phyloP scores from a whole-genome alignment of 805 yeast genomes.

The Candida namnaoensis region DNA sequence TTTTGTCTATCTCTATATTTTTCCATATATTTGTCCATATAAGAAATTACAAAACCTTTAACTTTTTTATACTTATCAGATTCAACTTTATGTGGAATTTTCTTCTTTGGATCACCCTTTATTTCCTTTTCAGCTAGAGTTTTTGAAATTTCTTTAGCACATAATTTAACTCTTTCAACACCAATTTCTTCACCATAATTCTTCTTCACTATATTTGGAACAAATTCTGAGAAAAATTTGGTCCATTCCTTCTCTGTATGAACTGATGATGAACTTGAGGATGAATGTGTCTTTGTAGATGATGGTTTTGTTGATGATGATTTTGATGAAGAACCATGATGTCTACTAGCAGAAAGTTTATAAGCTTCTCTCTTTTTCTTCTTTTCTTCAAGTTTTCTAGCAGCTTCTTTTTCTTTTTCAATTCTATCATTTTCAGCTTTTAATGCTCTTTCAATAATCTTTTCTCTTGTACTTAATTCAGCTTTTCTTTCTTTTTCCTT shows the following conservation, averaged over 20 bases:
- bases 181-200: conserved; percentile 55
- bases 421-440: conserved; percentile 16
- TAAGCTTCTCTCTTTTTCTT: conserved; percentile 25
- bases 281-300: conserved; percentile 6
- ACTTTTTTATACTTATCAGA: conserved; percentile 64
- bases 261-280: neutral
- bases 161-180: conserved; percentile 62
- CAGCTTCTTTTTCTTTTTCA: conserved; percentile 15
- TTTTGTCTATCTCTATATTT: conserved; percentile 31
- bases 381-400: conserved; percentile 12
- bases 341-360: conserved; percentile 9
- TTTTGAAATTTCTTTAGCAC: conserved; percentile 73
- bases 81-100: conserved; percentile 48
- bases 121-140: conserved; percentile 60
- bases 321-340: too few relatives aligned
- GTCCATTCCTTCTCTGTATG: conserved; percentile 24
- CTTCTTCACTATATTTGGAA: conserved; percentile 71
- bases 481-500: conserved; percentile 18
- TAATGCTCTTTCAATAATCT: conserved; percentile 31
- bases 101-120: conserved; percentile 20
- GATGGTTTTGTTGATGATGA: neutral
- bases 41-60: conserved; percentile 49
- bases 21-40: conserved; percentile 57
- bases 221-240: conserved; percentile 52
- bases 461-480: conserved; percentile 2